A percentile compares a stretch with the other conserved stretches of the same genome.
Evolutionary conservation across 2,329 filamentous ascomycete species (phyloP).

Genomic region (Coleophoma cylindrospora): DNA sequence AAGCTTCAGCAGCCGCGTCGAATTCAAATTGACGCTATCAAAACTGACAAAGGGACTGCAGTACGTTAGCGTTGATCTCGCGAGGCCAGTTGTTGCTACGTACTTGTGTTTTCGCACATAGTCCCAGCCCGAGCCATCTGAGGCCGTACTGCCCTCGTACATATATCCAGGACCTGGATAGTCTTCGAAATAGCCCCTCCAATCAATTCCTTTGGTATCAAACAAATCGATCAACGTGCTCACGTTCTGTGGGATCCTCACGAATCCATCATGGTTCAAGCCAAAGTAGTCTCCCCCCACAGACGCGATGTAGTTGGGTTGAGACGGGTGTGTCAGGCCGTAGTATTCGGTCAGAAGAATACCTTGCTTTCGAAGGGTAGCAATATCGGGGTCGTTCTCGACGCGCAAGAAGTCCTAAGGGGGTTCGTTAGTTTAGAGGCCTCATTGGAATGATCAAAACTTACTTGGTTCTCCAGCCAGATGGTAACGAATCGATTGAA

Average conservation of each 20-base stretch:
- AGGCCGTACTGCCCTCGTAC: slow-evolving; percentile 31
- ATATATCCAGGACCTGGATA: slow-evolving; percentile 41
- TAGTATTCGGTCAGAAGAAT: slow-evolving; percentile 40
- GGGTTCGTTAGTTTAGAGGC: not conserved
- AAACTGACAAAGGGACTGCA: slow-evolving; percentile 39
- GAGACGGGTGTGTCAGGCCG: slow-evolving; percentile 39
- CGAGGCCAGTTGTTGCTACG: slow-evolving; percentile 1
- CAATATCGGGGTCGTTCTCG: slow-evolving; percentile 32
- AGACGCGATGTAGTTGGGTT: slow-evolving; percentile 43
- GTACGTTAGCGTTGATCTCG: slow-evolving; percentile 3
- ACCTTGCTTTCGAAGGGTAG: slow-evolving; percentile 35
- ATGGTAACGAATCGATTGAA: slow-evolving; percentile 58
- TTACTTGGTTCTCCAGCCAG: slow-evolving; percentile 56
- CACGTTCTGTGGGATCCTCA: slow-evolving; percentile 38
- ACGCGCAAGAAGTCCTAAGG: slow-evolving; percentile 38
- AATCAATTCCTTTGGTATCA: slow-evolving; percentile 33
- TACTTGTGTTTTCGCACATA: slow-evolving; percentile 28
- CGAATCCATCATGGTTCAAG: slow-evolving; percentile 37
- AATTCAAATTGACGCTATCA: slow-evolving; percentile 46
- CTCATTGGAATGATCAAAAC: not conserved
- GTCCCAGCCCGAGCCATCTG: slow-evolving; percentile 29
- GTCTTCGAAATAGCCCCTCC: slow-evolving; percentile 42
- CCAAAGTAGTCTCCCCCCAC: slow-evolving; percentile 44
- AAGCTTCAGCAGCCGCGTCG: slow-evolving; percentile 47
- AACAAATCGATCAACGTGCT: slow-evolving; percentile 41